A percentile compares a stretch with the other conserved stretches of the same genome.
Conservation (phyloP, 1,139 yeast genomes). For the Pichiaceae sp. region DNA sequence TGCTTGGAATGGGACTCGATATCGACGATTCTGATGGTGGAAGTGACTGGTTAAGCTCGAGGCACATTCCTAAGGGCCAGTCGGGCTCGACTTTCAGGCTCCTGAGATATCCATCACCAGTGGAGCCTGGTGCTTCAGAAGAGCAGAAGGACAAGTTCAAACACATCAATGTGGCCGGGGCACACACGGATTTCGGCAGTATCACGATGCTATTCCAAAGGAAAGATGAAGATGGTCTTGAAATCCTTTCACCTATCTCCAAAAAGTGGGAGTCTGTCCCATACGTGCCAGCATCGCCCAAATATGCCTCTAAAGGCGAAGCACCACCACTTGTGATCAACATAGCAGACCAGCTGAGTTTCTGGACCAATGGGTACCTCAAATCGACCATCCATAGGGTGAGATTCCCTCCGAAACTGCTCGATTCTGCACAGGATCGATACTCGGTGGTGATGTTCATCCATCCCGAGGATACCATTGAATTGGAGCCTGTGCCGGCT, state of each 20-base stretch:
- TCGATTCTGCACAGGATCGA: conserved; percentile 36
- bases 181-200: conserved; percentile 79
- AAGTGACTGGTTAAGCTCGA: conserved; percentile 35
- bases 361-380: conserved; percentile 72
- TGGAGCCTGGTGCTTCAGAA: conserved; percentile 19
- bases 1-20: conserved; percentile 41
- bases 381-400: conserved; percentile 70
- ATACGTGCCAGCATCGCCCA: conserved; percentile 29
- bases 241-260: conserved; percentile 48
- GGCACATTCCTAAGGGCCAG: conserved; percentile 32
- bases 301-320: conserved; percentile 32
- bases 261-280: conserved; percentile 59
- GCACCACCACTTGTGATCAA: conserved; percentile 65
- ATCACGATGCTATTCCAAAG: conserved; percentile 65
- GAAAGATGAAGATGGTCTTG: conserved; percentile 62
- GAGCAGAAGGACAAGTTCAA: conserved; percentile 26
- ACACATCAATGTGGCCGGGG: conserved; percentile 59
- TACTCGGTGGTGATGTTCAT: conserved; percentile 41
- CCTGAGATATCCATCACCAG: conserved; percentile 59
- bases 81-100: conserved; percentile 59
- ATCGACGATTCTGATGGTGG: conserved; percentile 35
- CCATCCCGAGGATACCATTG: conserved; percentile 8
- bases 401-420: conserved; percentile 46
- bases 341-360: conserved; percentile 68
- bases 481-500: conserved; percentile 34